Evolutionary conservation across 2,329 filamentous ascomycete species (phyloP).

Genomic region (Talaromyces funiculosus): DNA sequence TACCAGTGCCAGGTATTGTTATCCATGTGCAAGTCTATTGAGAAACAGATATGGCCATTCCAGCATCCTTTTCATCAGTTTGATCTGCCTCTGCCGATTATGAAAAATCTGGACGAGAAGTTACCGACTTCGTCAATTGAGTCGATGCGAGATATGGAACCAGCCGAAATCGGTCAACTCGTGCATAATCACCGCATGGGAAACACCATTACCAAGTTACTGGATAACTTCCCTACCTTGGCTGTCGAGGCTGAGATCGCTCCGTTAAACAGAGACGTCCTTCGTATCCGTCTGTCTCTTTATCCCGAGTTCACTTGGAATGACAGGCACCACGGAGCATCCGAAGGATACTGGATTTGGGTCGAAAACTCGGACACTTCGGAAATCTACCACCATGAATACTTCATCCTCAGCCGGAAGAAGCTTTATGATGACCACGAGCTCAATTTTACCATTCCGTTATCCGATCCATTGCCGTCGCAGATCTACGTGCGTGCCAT

Average conservation of each 20-base stretch:
- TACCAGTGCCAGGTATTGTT: constrained; percentile 88
- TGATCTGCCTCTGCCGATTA: constrained; percentile 74
- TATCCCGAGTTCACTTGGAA: constrained; percentile 93
- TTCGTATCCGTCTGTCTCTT: constrained; percentile 81
- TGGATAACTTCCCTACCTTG: constrained; percentile 88
- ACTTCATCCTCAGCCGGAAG: constrained; percentile 82
- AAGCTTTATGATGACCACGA: constrained; percentile 96
- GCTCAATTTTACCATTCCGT: constrained; percentile 92
- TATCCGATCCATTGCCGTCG: constrained; percentile 85
- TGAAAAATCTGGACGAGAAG: constrained; percentile 81
- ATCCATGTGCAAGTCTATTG: constrained; percentile 92
- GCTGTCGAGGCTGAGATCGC: constrained; percentile 91
- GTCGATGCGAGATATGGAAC: constrained; percentile 83
- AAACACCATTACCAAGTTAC: constrained; percentile 68
- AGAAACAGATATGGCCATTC: constrained; percentile 91
- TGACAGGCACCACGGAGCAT: constrained; percentile 84
- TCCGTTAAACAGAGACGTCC: constrained; percentile 86
- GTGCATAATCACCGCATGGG: constrained; percentile 91
- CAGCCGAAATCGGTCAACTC: constrained; percentile 79
- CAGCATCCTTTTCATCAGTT: constrained; percentile 95
- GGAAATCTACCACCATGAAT: constrained; percentile 97
- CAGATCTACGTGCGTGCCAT: constrained; percentile 95
- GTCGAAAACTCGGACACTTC: constrained; percentile 97
- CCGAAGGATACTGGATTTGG: constrained; percentile 98
- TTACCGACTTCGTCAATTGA: constrained; percentile 69